phyloP scores from a whole-genome alignment of 768 basidiomycete genomes.

The Calocera cornea region DNA sequence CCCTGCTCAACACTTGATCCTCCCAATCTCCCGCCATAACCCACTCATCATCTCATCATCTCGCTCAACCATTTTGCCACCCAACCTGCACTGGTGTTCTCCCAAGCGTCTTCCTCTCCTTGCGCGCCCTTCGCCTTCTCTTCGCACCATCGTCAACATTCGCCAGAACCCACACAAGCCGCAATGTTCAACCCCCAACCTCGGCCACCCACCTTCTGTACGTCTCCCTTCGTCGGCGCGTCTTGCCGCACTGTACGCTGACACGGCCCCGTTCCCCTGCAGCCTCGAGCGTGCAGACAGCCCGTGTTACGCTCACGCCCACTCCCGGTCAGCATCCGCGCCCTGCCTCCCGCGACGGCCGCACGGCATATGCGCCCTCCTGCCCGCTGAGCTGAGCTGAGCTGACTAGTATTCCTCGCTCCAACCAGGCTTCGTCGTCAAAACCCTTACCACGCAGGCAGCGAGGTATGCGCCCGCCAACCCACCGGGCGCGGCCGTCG shows the following conservation, averaged over 20 bases:
- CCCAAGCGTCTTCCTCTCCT: not conserved
- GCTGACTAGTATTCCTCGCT: not conserved
- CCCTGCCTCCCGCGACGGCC: not conserved
- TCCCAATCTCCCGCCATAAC: not conserved
- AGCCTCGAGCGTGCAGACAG: slow-evolving; percentile 8
- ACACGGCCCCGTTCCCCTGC: not conserved
- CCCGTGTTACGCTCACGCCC: slow-evolving; percentile 36
- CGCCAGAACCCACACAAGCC: not conserved
- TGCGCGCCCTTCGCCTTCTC: not conserved
- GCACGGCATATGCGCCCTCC: not conserved
- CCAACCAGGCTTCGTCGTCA: not conserved
- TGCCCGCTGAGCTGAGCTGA: not conserved
- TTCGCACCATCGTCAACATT: not conserved
- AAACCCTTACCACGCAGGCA: not conserved
- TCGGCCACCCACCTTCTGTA: not conserved
- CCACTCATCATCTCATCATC: not conserved
- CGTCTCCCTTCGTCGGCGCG: not conserved
- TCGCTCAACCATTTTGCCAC: not conserved
- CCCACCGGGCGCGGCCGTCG: not conserved
- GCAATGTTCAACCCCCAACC: not conserved
- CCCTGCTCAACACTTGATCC: not conserved
- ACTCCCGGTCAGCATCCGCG: slow-evolving; percentile 31
- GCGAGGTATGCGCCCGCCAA: not conserved
- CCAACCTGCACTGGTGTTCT: not conserved
- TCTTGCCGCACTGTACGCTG: not conserved